Conservation (phyloP, 2,329 filamentous ascomycete species). For the Elsinoe fawcettii region DNA sequence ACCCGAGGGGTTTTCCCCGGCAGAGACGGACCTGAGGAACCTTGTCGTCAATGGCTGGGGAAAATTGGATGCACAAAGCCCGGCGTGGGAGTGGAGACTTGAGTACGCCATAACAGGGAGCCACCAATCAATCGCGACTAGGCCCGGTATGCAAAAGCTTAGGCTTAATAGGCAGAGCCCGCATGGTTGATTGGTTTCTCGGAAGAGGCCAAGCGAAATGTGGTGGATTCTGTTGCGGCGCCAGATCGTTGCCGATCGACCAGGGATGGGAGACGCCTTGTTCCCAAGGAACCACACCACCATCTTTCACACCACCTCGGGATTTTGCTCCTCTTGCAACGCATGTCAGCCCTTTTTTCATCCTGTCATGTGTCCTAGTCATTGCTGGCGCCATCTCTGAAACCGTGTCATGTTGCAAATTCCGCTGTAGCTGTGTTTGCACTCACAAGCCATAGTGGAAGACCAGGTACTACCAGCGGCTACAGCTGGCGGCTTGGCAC, state of each 20-base stretch:
- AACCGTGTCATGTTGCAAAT: neutral
- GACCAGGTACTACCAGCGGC: too few species aligned
- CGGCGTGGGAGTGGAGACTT: constrained; percentile 5
- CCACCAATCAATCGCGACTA: constrained; percentile 10
- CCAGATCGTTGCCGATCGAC: neutral
- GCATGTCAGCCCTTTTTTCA: neutral
- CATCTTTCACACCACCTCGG: neutral
- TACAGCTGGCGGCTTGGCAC: neutral
- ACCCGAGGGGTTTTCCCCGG: neutral
- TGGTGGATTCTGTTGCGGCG: neutral
- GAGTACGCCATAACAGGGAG: neutral
- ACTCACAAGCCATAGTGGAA: neutral
- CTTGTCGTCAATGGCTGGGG: neutral
- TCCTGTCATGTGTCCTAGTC: neutral
- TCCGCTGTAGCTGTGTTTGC: neutral
- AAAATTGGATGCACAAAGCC: neutral
- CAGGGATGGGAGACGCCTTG: neutral
- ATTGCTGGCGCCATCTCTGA: too few species aligned
- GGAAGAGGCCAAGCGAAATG: neutral
- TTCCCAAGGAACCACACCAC: neutral
- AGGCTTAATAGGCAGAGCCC: neutral
- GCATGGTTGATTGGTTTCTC: constrained; percentile 8
- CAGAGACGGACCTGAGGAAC: neutral
- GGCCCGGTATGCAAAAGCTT: constrained; percentile 10
- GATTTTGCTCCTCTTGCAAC: neutral